phyloP scores from a whole-genome alignment of 2,329 filamentous ascomycete genomes.

The Elsinoe arachidis region DNA sequence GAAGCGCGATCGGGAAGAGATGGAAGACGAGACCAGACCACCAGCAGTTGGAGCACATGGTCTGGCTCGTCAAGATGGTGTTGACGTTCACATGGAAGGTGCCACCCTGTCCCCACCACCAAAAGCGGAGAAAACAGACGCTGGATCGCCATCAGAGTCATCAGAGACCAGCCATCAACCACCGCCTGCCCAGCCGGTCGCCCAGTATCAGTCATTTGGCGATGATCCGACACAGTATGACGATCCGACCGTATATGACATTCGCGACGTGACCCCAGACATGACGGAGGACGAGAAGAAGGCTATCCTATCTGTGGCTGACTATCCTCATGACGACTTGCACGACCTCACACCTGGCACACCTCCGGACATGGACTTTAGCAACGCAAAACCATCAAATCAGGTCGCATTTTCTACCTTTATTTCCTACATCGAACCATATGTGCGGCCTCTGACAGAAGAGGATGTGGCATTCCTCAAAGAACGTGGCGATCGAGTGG shows the following conservation, averaged over 20 bases:
- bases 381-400: conserved; percentile 82
- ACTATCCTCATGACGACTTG: conserved; percentile 73
- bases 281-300: conserved; percentile 83
- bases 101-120: conserved; percentile 22
- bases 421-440: conserved; percentile 84
- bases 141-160: conserved; percentile 53
- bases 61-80: conserved; percentile 55
- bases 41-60: conserved; percentile 55
- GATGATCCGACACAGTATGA: conserved; percentile 83
- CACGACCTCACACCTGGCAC: conserved; percentile 78
- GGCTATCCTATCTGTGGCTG: conserved; percentile 77
- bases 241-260: conserved; percentile 92
- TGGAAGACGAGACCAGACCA: conserved; percentile 47
- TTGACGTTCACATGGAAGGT: conserved; percentile 49
- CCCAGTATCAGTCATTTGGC: conserved; percentile 75
- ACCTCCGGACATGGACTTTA: conserved; percentile 91
- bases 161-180: conserved; percentile 51
- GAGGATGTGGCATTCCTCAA: conserved; percentile 90
- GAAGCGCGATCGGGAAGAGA: conserved; percentile 55
- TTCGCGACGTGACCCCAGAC: conserved; percentile 60
- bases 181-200: conserved; percentile 51
- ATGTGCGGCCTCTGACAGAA: conserved; percentile 79
- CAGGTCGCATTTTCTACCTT: conserved; percentile 94
- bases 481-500: conserved; percentile 72
- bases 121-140: conserved; percentile 29